These are phyloP conservation scores for Kregervanrija delftensis DNA, from an alignment of 805 yeast genomes.

Conservation along the genomic window DNA sequence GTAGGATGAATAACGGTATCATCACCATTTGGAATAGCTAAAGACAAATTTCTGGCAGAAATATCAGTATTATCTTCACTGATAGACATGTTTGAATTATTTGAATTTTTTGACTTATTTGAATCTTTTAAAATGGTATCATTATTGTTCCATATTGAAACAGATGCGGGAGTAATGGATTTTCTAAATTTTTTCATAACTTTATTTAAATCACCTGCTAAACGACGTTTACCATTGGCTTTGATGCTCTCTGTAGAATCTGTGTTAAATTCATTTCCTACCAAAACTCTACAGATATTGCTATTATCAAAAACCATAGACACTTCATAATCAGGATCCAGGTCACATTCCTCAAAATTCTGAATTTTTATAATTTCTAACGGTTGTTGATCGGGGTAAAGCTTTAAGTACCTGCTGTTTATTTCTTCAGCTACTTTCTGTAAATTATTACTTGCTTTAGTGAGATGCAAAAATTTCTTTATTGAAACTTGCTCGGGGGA, in stretches of 20 bases:
- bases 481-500: conserved; percentile 4
- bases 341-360: conserved; percentile 61
- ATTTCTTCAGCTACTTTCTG: conserved; percentile 48
- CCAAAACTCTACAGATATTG: conserved; percentile 39
- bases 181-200: conserved; percentile 28
- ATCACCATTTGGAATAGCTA: conserved; percentile 11
- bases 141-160: conserved; percentile 17
- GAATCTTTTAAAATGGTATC: neutral
- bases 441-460: conserved; percentile 41
- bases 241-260: neutral
- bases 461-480: conserved; percentile 57
- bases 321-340: conserved; percentile 70
- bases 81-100: conserved; percentile 2
- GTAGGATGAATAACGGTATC: conserved; percentile 12
- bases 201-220: conserved; percentile 19
- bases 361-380: conserved; percentile 56
- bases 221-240: conserved; percentile 16
- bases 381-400: conserved; percentile 58
- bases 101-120: neutral
- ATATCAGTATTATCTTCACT: conserved; percentile 1
- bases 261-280: conserved; percentile 31
- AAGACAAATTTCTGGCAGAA: conserved; percentile 6
- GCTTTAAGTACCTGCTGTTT: conserved; percentile 44
- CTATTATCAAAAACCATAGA: conserved; percentile 55
- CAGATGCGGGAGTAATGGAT: conserved; percentile 6